Conservation (phyloP, 768 basidiomycete species). For the Lactarius sp. region DNA sequence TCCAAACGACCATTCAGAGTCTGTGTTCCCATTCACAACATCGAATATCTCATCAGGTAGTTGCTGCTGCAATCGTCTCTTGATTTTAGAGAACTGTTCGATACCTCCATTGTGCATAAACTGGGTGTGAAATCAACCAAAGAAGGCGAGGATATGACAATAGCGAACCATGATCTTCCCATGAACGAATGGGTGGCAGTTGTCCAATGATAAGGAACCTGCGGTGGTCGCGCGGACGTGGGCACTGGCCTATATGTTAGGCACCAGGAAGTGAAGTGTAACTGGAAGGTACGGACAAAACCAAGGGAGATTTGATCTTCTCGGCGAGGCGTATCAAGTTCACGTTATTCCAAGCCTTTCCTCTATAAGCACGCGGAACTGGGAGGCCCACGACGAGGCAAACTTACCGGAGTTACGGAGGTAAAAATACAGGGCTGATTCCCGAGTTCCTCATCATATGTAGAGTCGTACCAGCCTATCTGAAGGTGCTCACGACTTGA, state of each 20-base stretch:
- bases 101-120: slow-evolving; percentile 99
- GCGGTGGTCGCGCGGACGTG: slow-evolving; percentile 94
- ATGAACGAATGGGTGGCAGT: slow-evolving; percentile 92
- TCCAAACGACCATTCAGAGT: slow-evolving; percentile 98
- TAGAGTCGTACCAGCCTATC: slow-evolving; percentile 90
- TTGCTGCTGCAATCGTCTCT: slow-evolving; percentile 69
- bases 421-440: slow-evolving; percentile 93
- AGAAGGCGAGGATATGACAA: background rate
- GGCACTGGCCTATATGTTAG: slow-evolving; percentile 42
- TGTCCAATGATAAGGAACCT: slow-evolving; percentile 86
- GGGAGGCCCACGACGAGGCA: background rate
- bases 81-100: slow-evolving; percentile 74
- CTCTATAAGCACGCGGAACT: background rate
- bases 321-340: slow-evolving; percentile 93
- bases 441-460: slow-evolving; percentile 77
- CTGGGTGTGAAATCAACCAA: slow-evolving; percentile 36
- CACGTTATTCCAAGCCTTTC: slow-evolving; percentile 92
- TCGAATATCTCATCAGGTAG: slow-evolving; percentile 83
- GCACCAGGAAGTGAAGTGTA: background rate
- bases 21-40: slow-evolving; percentile 92
- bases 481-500: slow-evolving; percentile 5
- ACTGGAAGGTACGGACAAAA: slow-evolving; percentile 59
- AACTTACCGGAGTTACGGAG: slow-evolving; percentile 80
- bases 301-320: slow-evolving; percentile 93
- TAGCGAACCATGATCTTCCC: slow-evolving; percentile 81